phyloP scores from a whole-genome alignment of 2,329 filamentous ascomycete species.

The Catunica adiposa region DNA sequence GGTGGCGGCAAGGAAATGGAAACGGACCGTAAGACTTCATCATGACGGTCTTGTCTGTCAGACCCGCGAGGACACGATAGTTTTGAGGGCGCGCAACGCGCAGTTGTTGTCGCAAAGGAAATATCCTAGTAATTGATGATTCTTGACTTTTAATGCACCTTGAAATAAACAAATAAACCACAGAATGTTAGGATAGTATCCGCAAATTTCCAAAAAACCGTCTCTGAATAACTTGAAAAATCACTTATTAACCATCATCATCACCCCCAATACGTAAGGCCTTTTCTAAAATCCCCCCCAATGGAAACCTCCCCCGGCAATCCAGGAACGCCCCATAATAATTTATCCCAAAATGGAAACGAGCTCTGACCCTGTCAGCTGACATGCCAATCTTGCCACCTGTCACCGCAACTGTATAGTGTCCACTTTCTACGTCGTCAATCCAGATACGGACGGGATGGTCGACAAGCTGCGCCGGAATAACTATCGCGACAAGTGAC shows the following conservation, averaged over 20 bases:
- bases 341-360: not conserved
- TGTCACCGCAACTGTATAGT: not conserved
- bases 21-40: conserved; percentile 12
- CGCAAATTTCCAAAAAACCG: too few species aligned
- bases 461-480: too few species aligned
- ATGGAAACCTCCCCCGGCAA: not conserved
- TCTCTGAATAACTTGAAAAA: not conserved
- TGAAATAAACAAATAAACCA: too few species aligned
- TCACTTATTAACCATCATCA: not conserved
- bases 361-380: not conserved
- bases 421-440: too few species aligned
- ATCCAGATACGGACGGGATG: too few species aligned
- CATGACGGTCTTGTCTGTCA: not conserved
- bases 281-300: not conserved
- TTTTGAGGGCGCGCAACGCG: not conserved
- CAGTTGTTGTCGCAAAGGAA: not conserved
- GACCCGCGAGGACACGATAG: too few species aligned
- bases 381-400: not conserved
- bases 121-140: too few species aligned
- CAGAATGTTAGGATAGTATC: too few species aligned
- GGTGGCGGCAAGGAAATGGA: conserved; percentile 14
- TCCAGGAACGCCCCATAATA: not conserved
- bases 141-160: too few species aligned
- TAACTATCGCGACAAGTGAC: too few species aligned
- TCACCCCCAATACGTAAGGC: too few species aligned